Evolutionary conservation across 2,329 filamentous ascomycete species (phyloP), one percentile per base, ranked within the genome.

Genomic region (Ilyonectria sp.): DNA sequence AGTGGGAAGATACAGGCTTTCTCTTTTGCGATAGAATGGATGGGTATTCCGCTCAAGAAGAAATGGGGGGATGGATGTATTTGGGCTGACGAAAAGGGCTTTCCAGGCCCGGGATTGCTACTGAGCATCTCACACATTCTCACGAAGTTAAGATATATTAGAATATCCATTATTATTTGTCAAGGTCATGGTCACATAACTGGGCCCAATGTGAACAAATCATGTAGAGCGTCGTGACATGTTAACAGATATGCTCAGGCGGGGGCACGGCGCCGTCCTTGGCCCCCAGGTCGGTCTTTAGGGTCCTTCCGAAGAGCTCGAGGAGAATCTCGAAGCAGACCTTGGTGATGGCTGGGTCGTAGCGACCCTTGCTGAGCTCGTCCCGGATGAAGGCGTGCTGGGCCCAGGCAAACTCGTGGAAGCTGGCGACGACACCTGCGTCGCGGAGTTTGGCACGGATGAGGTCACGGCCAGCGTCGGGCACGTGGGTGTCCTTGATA

Each of bases 361-460:
- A 98, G 29, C 95, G 87, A n/a, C 94, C 95, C 83, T 97, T 97
- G 80, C 92, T 94, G 66, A 96, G 85, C 84, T 98, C 95, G 77
- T 98, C 95, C 19, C 95, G 88, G 79, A 98, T 97, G 78, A 98
- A 98, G 6, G 95, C 95, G 83, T 97, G 95, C 81, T 97, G 95
- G 4, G 95, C 94, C 90, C 94, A 95, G n/a, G 94, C 93, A 71
- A 93, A 90, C 83, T 98, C 95, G 82, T 96, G 94, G 79, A 94
- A 97, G 77, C 90, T 92, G 76, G 95, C 95, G 10, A 87, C 85
- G 6, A 92, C 87, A 10, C 92, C 92, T 6, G 91, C 89, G 23
- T 94, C 93, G 74, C 95, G 90, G 74, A 97, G 85, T 68, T 94
- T 95, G 79, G 89, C 89, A 65, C 94, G 89, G 79, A 97, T 96